Evolutionary conservation across 1,139 yeast genomes (phyloP).

Genomic region (Taiozyma sp.): DNA sequence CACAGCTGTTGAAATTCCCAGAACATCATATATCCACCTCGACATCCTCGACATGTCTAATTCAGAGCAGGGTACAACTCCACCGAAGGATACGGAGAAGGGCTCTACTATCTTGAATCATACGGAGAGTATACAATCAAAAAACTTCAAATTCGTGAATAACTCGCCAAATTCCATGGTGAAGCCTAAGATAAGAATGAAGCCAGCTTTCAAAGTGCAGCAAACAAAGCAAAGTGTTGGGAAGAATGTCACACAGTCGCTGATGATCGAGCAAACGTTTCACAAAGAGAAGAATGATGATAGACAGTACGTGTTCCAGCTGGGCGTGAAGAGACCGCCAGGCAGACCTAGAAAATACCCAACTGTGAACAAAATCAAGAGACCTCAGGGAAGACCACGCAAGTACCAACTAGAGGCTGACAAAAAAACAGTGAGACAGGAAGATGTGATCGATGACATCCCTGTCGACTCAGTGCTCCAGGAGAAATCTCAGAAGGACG

Average conservation of each 20-base stretch:
- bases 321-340: slow-evolving; percentile 21
- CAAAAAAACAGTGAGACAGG: neutral
- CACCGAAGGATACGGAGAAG: neutral
- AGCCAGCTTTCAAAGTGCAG: slow-evolving; percentile 20
- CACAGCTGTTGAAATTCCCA: neutral
- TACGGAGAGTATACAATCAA: neutral
- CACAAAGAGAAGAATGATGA: slow-evolving; percentile 8
- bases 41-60: neutral
- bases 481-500: neutral
- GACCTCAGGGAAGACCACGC: slow-evolving; percentile 25
- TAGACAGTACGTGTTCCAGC: slow-evolving; percentile 15
- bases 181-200: slow-evolving; percentile 16
- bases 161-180: slow-evolving; percentile 17
- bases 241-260: slow-evolving; percentile 7
- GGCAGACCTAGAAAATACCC: slow-evolving; percentile 52
- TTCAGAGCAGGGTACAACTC: neutral
- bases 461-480: neutral
- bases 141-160: slow-evolving; percentile 19
- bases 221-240: neutral
- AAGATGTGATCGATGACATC: neutral
- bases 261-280: slow-evolving; percentile 19
- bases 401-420: slow-evolving; percentile 15
- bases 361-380: slow-evolving; percentile 28
- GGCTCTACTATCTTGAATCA: neutral
- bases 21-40: neutral